Conservation (phyloP, 129 eudicot species). For the Apium graveolens region DNA sequence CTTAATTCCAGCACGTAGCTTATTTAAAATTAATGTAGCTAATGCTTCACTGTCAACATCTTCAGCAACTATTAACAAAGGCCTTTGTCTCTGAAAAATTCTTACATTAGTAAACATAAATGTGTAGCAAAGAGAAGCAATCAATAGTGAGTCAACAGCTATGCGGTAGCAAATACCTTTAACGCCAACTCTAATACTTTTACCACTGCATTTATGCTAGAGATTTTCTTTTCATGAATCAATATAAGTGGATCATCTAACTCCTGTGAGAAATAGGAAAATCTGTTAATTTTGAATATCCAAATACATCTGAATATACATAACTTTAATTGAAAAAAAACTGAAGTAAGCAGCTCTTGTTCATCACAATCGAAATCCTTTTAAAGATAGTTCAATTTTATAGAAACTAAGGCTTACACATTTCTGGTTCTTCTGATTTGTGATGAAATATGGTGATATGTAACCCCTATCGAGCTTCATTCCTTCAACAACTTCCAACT, state of each 20-base stretch:
- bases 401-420: constrained; percentile 43
- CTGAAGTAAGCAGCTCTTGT: neutral
- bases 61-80: constrained; percentile 73
- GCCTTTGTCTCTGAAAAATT: constrained; percentile 64
- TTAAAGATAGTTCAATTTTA: neutral
- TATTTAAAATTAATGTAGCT: constrained; percentile 76
- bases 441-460: constrained; percentile 83
- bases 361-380: neutral
- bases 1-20: constrained; percentile 83
- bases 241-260: constrained; percentile 76
- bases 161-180: constrained; percentile 36
- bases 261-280: constrained; percentile 38
- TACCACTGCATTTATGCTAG: constrained; percentile 60
- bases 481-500: constrained; percentile 95
- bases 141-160: neutral
- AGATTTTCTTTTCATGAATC: constrained; percentile 80
- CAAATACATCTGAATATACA: neutral
- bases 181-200: constrained; percentile 77
- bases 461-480: constrained; percentile 95
- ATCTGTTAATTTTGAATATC: neutral
- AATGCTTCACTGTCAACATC: constrained; percentile 86
- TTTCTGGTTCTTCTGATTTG: constrained; percentile 75
- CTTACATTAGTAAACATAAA: neutral
- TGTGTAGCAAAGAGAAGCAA: neutral
- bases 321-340: neutral